Conservation (phyloP, 352 stramenopile species). For the Pythium volutum region DNA sequence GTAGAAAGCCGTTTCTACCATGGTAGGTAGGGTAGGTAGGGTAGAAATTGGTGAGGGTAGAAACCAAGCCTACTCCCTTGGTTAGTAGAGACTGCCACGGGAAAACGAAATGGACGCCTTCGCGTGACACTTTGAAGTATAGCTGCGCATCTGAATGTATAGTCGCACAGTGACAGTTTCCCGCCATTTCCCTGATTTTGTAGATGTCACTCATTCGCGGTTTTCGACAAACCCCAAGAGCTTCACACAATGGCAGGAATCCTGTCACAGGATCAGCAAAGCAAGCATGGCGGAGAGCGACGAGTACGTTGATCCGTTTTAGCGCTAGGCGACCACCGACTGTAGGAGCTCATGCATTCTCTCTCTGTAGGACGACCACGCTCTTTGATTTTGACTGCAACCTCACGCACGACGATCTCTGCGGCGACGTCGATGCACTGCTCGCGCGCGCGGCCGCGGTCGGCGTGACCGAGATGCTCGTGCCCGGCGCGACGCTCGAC, state of each 20-base stretch:
- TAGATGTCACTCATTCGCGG: not conserved
- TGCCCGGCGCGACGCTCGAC: slow-evolving; percentile 66
- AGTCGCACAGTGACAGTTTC: not conserved
- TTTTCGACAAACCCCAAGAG: not conserved
- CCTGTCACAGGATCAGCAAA: not conserved
- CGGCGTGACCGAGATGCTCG: slow-evolving; percentile 68
- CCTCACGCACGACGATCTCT: slow-evolving; percentile 68
- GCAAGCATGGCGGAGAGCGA: not conserved
- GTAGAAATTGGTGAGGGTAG: not conserved
- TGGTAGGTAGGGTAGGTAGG: slow-evolving; percentile 3
- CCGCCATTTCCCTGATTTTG: not conserved
- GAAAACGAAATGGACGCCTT: no score
- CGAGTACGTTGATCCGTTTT: not conserved
- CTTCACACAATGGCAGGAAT: not conserved
- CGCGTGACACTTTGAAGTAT: no score
- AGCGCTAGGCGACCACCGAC: not conserved
- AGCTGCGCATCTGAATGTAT: no score
- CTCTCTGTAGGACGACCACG: not conserved
- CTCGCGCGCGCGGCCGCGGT: slow-evolving; percentile 35
- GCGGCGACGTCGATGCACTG: slow-evolving; percentile 32
- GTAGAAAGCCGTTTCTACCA: not conserved
- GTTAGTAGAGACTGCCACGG: no score
- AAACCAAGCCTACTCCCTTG: not conserved
- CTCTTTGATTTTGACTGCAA: slow-evolving; percentile 87
- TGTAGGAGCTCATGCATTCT: not conserved